Evolutionary conservation across 2,329 filamentous ascomycete species (phyloP), one percentile per base, ranked within the genome.

Genomic region (Ophiobolus disseminans): DNA sequence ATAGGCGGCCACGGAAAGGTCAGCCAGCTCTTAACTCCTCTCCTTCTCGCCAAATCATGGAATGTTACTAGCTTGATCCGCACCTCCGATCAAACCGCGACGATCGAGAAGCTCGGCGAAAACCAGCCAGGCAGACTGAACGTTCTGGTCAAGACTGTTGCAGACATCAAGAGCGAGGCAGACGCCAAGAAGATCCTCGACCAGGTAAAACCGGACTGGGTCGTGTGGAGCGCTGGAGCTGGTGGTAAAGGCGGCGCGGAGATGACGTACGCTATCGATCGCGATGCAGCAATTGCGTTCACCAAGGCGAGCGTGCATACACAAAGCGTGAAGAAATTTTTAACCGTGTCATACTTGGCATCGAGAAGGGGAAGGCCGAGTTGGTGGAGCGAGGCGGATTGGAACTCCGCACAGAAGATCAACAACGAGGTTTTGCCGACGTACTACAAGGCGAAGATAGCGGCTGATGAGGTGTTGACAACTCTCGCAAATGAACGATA

Each of bases 1-100:
- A 83, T 94, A 55, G 90, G 90, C 65, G 90, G 90, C 63, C 89
- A 92, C 76, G 90, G 90, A 75, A 90, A 91, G 70, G 75, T 94
- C 50, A 83, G 89, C 58, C 84, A 89, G 49, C 76, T 87, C 34
- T 81, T 94, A 30, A 94, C 90, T 7, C 88, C 88, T 1, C 80
- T 92, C 50, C 84, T 95, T 6, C 83, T 94, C 32, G 79, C 85
- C 40, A 84, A 86, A 57, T 84, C 83, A 25, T 93, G 89, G 87
- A 84, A 83, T 57, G 87, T 95, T 44, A 91, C 88, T 50, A 90
- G 86, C 69, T 78, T 94, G 52, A 87, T 95, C 70, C 88, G 90
- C 63, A 83, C 85, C 55, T 76, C 83, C n/a, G 84, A 85, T 0
- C 90, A 94, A 58, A 80, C 82, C 34, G 67, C 77, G 3, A 76